Evolutionary conservation across 352 stramenopile genomes (phyloP).

Genomic region (Phytopythium delawarense): DNA sequence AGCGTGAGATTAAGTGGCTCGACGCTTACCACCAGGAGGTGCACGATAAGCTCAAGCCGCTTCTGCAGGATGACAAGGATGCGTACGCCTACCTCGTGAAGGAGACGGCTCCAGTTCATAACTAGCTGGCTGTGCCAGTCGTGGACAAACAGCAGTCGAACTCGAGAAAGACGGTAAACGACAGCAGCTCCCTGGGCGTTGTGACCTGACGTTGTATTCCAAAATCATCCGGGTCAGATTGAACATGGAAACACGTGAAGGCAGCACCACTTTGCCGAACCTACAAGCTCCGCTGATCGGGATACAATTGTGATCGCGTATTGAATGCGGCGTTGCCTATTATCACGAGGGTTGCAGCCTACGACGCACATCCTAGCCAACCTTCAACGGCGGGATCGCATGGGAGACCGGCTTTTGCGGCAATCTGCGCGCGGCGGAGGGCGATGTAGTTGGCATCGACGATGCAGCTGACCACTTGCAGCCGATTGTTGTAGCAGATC

Average conservation of each 20-base stretch:
- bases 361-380: constrained; percentile 13
- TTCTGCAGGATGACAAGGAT: constrained; percentile 68
- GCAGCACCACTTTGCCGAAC: not conserved
- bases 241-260: not conserved
- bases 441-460: constrained; percentile 4
- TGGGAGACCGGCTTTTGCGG: constrained; percentile 1
- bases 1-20: constrained; percentile 94
- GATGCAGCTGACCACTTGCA: constrained; percentile 15
- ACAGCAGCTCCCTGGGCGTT: not conserved
- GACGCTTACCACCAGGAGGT: constrained; percentile 93
- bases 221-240: not conserved
- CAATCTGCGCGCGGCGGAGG: constrained; percentile 14
- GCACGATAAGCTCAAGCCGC: constrained; percentile 87
- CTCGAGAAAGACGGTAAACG: not conserved
- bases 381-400: constrained; percentile 11
- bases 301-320: too few species aligned
- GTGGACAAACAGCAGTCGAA: not conserved
- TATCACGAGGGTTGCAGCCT: too few species aligned
- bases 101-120: constrained; percentile 62
- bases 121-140: not conserved
- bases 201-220: not conserved
- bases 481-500: constrained; percentile 19
- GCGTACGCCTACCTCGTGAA: constrained; percentile 71
- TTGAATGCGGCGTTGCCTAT: too few species aligned
- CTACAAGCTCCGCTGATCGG: too few species aligned